Percentiles rank a stretch among this genome's conserved stretches.
Evolutionary conservation across 495 filamentous ascomycete genomes (phyloP).

Genomic region (Schizothecium vesticola): DNA sequence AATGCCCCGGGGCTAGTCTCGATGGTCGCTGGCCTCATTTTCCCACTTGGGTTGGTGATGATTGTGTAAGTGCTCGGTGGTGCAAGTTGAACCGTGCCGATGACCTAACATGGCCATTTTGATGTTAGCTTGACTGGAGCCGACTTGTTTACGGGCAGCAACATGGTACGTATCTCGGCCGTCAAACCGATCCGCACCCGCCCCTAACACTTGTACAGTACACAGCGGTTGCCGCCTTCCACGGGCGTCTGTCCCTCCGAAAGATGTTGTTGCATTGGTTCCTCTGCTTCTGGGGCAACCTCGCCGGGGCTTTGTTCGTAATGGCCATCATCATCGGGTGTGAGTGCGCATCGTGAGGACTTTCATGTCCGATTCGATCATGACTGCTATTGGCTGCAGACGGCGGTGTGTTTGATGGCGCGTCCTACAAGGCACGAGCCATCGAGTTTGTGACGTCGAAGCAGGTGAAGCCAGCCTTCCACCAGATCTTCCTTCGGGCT

Average conservation of each 20-base stretch:
- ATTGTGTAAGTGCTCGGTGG: constrained; percentile 34
- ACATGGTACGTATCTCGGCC: constrained; percentile 39
- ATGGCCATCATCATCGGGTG: constrained; percentile 55
- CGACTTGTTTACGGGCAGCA: constrained; percentile 56
- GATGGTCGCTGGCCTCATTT: constrained; percentile 50
- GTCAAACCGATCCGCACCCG: too few species aligned
- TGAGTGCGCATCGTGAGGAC: constrained; percentile 24
- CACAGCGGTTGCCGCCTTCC: constrained; percentile 50
- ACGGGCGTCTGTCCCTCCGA: constrained; percentile 44
- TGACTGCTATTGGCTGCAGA: constrained; percentile 29
- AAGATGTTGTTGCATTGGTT: constrained; percentile 52
- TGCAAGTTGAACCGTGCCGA: neutral
- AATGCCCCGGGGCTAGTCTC: constrained; percentile 57
- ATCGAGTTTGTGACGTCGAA: constrained; percentile 51
- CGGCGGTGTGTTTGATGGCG: constrained; percentile 51
- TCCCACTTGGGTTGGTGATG: constrained; percentile 55
- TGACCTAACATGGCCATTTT: neutral
- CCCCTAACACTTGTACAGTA: constrained; percentile 30
- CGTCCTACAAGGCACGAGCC: constrained; percentile 45
- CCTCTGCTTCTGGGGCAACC: constrained; percentile 55
- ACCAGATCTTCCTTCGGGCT: constrained; percentile 55
- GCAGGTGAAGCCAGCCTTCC: constrained; percentile 51
- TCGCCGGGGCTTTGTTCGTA: constrained; percentile 55
- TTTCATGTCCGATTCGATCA: neutral
- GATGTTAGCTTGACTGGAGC: constrained; percentile 45